These are phyloP conservation scores for Talaromyces liani DNA, from an alignment of 495 filamentous ascomycete genomes.

Conservation along the genomic window DNA sequence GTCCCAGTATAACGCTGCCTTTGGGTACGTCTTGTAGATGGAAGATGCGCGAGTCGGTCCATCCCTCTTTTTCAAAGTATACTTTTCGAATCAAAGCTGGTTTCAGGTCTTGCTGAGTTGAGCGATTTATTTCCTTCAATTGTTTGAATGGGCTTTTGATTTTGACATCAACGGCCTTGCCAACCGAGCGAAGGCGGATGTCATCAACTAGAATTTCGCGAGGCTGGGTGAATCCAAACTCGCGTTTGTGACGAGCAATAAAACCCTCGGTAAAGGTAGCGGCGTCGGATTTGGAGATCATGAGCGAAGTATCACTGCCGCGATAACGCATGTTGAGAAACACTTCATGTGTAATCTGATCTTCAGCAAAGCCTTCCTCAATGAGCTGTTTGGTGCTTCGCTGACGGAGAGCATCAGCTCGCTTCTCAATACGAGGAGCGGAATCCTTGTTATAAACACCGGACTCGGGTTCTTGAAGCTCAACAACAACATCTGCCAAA, in stretches of 20 bases:
- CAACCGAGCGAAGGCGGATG: conserved; percentile 42
- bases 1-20: conserved; percentile 72
- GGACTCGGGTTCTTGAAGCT: conserved; percentile 42
- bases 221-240: conserved; percentile 47
- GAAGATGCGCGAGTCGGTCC: conserved; percentile 78
- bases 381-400: conserved; percentile 31
- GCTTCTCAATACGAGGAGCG: conserved; percentile 25
- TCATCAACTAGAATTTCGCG: conserved; percentile 45
- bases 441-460: conserved; percentile 25
- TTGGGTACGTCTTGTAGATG: conserved; percentile 69
- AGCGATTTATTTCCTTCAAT: conserved; percentile 21
- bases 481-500: conserved; percentile 45
- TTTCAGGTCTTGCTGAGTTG: conserved; percentile 15
- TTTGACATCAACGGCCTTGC: conserved; percentile 32
- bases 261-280: conserved; percentile 38
- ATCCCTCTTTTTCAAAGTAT: conserved; percentile 56
- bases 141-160: conserved; percentile 35
- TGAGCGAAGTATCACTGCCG: conserved; percentile 45
- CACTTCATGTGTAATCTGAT: conserved; percentile 38
- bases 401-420: conserved; percentile 23
- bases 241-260: conserved; percentile 37
- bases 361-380: conserved; percentile 28
- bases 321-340: conserved; percentile 49
- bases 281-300: conserved; percentile 37
- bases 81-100: conserved; percentile 29